Evolutionary conservation across 202 grass and related monocot species (phyloP).

Genomic region (Eragrostis tef): DNA sequence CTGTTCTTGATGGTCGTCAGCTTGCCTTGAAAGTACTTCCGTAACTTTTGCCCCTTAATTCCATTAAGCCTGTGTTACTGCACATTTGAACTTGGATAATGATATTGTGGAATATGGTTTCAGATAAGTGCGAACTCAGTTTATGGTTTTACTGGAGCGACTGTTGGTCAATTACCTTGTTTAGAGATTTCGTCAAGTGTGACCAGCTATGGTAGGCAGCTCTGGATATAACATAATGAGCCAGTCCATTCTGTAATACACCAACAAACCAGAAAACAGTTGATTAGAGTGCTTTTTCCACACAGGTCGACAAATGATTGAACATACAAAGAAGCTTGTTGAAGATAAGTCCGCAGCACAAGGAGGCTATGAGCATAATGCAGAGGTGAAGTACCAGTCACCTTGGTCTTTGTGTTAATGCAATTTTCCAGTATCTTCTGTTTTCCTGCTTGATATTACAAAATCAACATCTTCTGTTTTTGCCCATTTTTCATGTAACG

Average conservation of each 20-base stretch:
- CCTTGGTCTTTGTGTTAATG: slow-evolving; percentile 30
- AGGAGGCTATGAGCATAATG: slow-evolving; percentile 87
- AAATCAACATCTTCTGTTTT: slow-evolving; percentile 23
- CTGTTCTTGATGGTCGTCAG: slow-evolving; percentile 89
- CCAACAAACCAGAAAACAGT: slow-evolving; percentile 16
- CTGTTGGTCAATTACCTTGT: slow-evolving; percentile 94
- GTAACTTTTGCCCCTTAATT: slow-evolving; percentile 18
- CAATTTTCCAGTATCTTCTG: slow-evolving; percentile 14
- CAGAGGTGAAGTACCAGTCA: slow-evolving; percentile 64
- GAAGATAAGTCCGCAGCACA: slow-evolving; percentile 91
- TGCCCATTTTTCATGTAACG: not conserved
- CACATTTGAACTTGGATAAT: slow-evolving; percentile 15
- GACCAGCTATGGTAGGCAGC: slow-evolving; percentile 82
- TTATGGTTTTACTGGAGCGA: slow-evolving; percentile 98
- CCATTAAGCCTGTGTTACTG: slow-evolving; percentile 19
- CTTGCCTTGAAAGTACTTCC: slow-evolving; percentile 78
- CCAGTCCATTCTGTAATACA: not conserved
- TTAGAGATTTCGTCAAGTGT: slow-evolving; percentile 97
- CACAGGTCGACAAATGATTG: slow-evolving; percentile 98
- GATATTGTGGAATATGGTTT: slow-evolving; percentile 36
- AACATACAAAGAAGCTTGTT: slow-evolving; percentile 98
- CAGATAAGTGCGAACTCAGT: slow-evolving; percentile 97
- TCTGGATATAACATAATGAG: slow-evolving; percentile 15
- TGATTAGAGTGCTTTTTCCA: slow-evolving; percentile 23
- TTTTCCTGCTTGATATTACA: slow-evolving; percentile 20